Evolutionary conservation across 805 yeast species (phyloP).

Genomic region (Lipomyces oligophaga): DNA sequence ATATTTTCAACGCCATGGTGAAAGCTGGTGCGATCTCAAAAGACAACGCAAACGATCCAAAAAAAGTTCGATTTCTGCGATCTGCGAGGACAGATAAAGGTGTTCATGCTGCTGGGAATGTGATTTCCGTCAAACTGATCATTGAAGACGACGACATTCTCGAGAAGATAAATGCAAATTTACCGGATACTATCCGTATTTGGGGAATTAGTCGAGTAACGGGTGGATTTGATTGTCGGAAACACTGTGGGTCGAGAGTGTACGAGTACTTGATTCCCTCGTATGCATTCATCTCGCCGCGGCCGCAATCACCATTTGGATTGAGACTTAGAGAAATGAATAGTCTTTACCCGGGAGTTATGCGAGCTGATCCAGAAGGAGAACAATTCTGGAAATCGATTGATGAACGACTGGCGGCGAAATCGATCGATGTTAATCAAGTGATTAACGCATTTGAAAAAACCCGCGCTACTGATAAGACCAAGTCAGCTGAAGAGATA

Average conservation of each 20-base stretch:
- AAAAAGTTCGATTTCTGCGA: slow-evolving; percentile 60
- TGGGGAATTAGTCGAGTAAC: slow-evolving; percentile 93
- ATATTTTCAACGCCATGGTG: slow-evolving; percentile 74
- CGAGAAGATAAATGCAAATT: slow-evolving; percentile 61
- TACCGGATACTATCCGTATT: slow-evolving; percentile 83
- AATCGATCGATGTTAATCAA: slow-evolving; percentile 10
- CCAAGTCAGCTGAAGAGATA: background rate
- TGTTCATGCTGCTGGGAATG: slow-evolving; percentile 96
- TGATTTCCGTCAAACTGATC: slow-evolving; percentile 76
- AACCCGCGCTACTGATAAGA: slow-evolving; percentile 4
- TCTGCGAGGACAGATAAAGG: slow-evolving; percentile 84
- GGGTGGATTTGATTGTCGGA: slow-evolving; percentile 89
- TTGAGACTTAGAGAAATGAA: slow-evolving; percentile 3
- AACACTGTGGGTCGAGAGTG: slow-evolving; percentile 91
- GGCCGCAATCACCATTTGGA: slow-evolving; percentile 65
- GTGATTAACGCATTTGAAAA: slow-evolving; percentile 32
- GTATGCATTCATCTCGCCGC: slow-evolving; percentile 86
- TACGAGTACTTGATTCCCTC: slow-evolving; percentile 94
- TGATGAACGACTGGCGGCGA: slow-evolving; percentile 4
- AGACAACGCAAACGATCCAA: slow-evolving; percentile 82
- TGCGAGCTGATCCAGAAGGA: slow-evolving; percentile 15
- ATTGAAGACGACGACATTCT: slow-evolving; percentile 75
- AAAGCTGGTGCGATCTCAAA: slow-evolving; percentile 84
- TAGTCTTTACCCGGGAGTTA: slow-evolving; percentile 11
- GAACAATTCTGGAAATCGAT: slow-evolving; percentile 16